Base-by-base conservation (phyloP, 768 basidiomycete species). In the Boletus subcaerulescens region DNA sequence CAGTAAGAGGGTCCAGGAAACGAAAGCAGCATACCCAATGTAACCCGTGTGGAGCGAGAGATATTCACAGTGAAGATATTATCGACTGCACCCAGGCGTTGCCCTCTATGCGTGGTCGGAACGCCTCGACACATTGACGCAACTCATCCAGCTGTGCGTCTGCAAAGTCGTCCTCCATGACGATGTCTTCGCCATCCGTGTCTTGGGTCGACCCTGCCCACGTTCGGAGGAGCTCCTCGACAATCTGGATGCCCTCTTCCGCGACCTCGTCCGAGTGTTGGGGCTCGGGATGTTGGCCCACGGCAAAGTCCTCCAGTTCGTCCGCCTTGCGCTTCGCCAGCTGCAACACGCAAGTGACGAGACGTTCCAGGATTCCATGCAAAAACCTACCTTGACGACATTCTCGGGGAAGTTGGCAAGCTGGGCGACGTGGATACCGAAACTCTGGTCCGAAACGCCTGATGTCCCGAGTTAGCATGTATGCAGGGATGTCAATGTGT, bases 401-500 rank as follows among this genome's bases (percentile, higher is more conserved):
- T 85, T 89, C 56, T 95, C 91, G 0, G 97, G 97, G 72, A 99
- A 99, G 71, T 98, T 95, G 4, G 96, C 96, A n/a, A 98, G 77
- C 67, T 93, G 82, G 0, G 97, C 97, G 15, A 99, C 97, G 62
- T 98, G 94, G 29, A 99, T 98, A 71, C 96, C 97, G 65, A 98
- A 98, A 67, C 93, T 96, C 71, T 98, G 96, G 67, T 98, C 96
- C 43, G 91, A 93, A 20, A 97, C 81, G 14, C 93, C 92, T 92
- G 54, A 5, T 5, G 13, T 36, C 24, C 17, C 51, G 12, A 15
- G 41, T 60, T 26, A 62, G 42, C 32, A 26, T 11, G 26, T 4
- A 6, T 17, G 6, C 11, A 29, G 4, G 12, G 14, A 57, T 24
- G 17, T 2, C 13, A n/a, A 18, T 4, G 14, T 11, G 26, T 7